Percentiles rank a stretch among this genome's conserved stretches.
Conservation (phyloP, 139 green algal genomes). For the Cymbomonas tetramitiformis region DNA sequence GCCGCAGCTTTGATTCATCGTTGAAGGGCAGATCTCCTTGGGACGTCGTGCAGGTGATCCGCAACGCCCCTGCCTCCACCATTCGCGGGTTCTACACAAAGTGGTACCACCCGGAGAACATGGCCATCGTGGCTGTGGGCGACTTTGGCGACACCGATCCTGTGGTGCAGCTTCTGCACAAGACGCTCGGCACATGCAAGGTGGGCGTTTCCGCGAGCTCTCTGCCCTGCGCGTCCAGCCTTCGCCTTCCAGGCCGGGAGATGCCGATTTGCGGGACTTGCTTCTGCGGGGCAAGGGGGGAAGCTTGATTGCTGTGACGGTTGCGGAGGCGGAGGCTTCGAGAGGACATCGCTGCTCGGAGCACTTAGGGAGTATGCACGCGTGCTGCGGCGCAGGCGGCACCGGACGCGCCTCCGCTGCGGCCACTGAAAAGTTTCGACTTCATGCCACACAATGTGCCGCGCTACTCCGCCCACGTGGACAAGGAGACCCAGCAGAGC, state of each 20-base stretch:
- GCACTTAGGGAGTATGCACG: no score
- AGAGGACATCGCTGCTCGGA: no score
- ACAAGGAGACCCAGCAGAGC: conserved; percentile 40
- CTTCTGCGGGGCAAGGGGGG: no score
- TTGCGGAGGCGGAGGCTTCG: no score
- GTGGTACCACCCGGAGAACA: conserved; percentile 57
- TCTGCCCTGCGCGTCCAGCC: no score
- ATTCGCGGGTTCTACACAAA: conserved; percentile 56
- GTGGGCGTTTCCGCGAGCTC: no score
- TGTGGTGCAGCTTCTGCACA: conserved; percentile 18
- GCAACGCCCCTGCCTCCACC: conserved; percentile 22
- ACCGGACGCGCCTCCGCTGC: neutral
- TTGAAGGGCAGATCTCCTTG: no score
- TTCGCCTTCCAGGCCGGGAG: no score
- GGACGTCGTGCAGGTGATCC: no score
- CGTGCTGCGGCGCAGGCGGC: neutral
- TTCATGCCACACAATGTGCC: conserved; percentile 23
- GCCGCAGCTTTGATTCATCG: no score
- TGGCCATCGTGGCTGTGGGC: conserved; percentile 56
- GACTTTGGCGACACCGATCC: conserved; percentile 48
- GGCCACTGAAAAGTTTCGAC: neutral
- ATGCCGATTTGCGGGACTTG: no score
- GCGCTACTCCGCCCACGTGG: conserved; percentile 31
- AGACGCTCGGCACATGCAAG: neutral
- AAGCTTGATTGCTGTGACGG: no score